Base-by-base conservation (phyloP, 768 basidiomycete species). In the Rhodosporidiobolus odoratus region DNA sequence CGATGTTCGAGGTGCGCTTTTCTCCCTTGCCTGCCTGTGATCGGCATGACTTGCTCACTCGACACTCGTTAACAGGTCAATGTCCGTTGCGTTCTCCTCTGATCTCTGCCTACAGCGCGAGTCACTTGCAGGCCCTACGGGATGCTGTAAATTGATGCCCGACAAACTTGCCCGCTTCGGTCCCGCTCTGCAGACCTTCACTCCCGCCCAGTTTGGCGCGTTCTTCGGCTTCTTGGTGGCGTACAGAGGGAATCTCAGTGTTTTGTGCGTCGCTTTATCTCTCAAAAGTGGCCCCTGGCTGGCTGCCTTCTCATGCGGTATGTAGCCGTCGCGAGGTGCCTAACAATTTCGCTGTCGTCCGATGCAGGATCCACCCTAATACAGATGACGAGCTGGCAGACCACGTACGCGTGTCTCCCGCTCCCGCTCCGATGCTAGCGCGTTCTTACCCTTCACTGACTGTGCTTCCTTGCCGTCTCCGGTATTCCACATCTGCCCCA, bases 161-260 rank as follows among this genome's bases (percentile, higher is more conserved):
- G n/a, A n/a, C n/a, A n/a, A n/a, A n/a, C 43, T 45, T 23, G 43
- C 43, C 43, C 43, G 23, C 43, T 45, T 23, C 43, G 12, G 43
- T 23, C 12, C 43, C 43, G n/a, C 32, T 34, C 34, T 58, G 2
- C 68, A 69, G 63, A 68, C 70, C 40, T 76, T 76, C 45, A 66
- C 72, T 1, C 72, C 72, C 1, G 41, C 52, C 1, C 67, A 74
- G 37, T 71, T 76, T 13, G 72, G 72, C 23, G 67, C 72, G 0
- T 57, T 76, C 4, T 63, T 68, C 25, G 65, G 72, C 10, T 76
- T 73, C 62, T 58, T 74, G n/a, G 70, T 71, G 4, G 72, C 70
- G 7, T 66, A 65, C 30, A 58, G 75, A 7, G 75, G 75, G 2
- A 65, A 66, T 21, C 57, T 69, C n/a, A 60, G 56, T 30, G 71